Conservation (phyloP, 2,329 filamentous ascomycete species). For the Colletotrichum cereale region DNA sequence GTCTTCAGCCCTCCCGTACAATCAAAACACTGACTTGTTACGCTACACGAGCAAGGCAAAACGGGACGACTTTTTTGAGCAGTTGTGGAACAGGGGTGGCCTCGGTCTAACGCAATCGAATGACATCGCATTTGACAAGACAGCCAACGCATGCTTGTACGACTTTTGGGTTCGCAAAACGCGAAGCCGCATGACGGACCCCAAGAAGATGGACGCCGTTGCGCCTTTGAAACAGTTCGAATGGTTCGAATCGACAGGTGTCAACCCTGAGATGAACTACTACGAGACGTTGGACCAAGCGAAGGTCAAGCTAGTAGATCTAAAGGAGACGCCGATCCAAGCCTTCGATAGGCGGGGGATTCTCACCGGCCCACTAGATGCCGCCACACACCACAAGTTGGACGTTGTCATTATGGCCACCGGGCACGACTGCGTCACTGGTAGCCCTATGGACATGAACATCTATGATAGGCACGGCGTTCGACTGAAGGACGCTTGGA, state of each 20-base stretch:
- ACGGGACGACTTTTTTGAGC: constrained; percentile 56
- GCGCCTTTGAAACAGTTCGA: constrained; percentile 27
- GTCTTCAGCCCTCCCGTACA: constrained; percentile 1
- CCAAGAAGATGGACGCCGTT: constrained; percentile 28
- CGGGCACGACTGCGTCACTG: constrained; percentile 43
- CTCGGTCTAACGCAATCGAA: constrained; percentile 59
- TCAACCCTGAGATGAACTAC: constrained; percentile 26
- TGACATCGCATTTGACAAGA: constrained; percentile 11
- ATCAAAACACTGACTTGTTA: not conserved
- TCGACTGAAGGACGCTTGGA: constrained; percentile 39
- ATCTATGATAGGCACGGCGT: constrained; percentile 40
- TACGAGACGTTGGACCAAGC: constrained; percentile 37
- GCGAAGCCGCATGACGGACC: constrained; percentile 17
- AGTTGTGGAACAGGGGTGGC: constrained; percentile 58
- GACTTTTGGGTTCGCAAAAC: constrained; percentile 37
- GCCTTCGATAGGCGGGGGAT: constrained; percentile 19
- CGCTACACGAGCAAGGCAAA: constrained; percentile 51
- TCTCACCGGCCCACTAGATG: constrained; percentile 3
- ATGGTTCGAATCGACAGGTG: constrained; percentile 14
- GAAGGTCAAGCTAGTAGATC: constrained; percentile 29
- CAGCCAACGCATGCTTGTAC: constrained; percentile 24
- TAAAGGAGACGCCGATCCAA: constrained; percentile 24
- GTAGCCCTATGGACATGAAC: constrained; percentile 43
- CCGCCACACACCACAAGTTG: not conserved
- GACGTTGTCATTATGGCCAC: constrained; percentile 42